These are phyloP conservation scores for Pichia exigua DNA, from an alignment of 805 yeast genomes.

Conservation along the genomic window DNA sequence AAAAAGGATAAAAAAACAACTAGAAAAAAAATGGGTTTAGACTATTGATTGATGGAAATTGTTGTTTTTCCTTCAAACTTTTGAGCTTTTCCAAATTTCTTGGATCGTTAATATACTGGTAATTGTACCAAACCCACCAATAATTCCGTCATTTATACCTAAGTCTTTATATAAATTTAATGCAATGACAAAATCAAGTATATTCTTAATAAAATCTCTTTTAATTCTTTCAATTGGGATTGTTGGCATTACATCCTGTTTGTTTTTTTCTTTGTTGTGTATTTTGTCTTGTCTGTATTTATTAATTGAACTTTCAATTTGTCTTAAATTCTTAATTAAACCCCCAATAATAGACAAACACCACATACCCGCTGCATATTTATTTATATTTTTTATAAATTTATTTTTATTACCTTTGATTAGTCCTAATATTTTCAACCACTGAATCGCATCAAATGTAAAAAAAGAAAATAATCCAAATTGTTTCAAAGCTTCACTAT, in stretches of 20 bases:
- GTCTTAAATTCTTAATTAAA: conserved; percentile 49
- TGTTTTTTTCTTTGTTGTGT: not conserved
- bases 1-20: conserved; percentile 19
- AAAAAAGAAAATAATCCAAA: conserved; percentile 57
- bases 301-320: conserved; percentile 35
- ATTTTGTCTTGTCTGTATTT: conserved; percentile 14
- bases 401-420: conserved; percentile 26
- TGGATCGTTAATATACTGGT: conserved; percentile 74
- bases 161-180: conserved; percentile 55
- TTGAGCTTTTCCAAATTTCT: conserved; percentile 55
- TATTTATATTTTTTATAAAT: conserved; percentile 38
- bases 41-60: conserved; percentile 8
- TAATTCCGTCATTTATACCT: conserved; percentile 64
- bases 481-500: conserved; percentile 47
- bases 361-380: conserved; percentile 69
- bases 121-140: conserved; percentile 77
- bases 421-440: conserved; percentile 53
- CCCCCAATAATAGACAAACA: conserved; percentile 60
- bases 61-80: not conserved
- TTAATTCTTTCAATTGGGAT: conserved; percentile 35
- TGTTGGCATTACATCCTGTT: conserved; percentile 30
- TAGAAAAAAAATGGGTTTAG: conserved; percentile 14
- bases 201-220: conserved; percentile 68
- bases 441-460: conserved; percentile 53
- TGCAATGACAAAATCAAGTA: conserved; percentile 69